These are phyloP conservation scores for Phanerodontia chrysosporium DNA, from an alignment of 768 basidiomycete species.

Conservation along the genomic window DNA sequence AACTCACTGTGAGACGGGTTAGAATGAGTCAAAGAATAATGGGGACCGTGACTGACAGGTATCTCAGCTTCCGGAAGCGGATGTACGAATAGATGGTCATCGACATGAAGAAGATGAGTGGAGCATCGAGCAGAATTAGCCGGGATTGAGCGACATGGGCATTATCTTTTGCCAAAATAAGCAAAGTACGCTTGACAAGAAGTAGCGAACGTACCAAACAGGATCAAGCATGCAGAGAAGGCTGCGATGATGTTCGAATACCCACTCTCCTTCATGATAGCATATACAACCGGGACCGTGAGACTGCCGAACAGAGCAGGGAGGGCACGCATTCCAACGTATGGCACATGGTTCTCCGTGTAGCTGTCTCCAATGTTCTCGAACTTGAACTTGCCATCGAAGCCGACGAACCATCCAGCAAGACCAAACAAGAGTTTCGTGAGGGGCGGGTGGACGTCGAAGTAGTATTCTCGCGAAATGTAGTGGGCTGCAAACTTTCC, in stretches of 20 bases:
- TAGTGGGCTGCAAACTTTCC: constrained; percentile 98
- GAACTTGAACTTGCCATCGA: constrained; percentile 91
- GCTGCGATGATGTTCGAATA: constrained; percentile 89
- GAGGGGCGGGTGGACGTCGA: constrained; percentile 97
- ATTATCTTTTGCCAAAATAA: constrained; percentile 64
- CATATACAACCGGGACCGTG: constrained; percentile 88
- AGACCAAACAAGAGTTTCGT: constrained; percentile 94
- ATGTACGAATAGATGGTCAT: constrained; percentile 91
- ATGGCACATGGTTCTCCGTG: constrained; percentile 81
- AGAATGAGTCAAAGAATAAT: neutral
- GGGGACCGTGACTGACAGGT: constrained; percentile 49
- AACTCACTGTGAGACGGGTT: constrained; percentile 61
- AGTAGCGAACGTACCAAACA: constrained; percentile 67
- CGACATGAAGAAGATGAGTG: constrained; percentile 92
- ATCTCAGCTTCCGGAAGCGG: constrained; percentile 91
- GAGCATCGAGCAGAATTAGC: constrained; percentile 91
- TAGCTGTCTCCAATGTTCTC: constrained; percentile 96
- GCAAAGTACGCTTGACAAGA: neutral
- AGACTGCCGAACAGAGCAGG: constrained; percentile 89
- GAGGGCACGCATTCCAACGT: constrained; percentile 87
- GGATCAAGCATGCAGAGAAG: constrained; percentile 80
- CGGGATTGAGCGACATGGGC: constrained; percentile 96
- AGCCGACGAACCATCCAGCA: constrained; percentile 95
- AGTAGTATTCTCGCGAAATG: constrained; percentile 91
- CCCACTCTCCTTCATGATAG: constrained; percentile 97